Percentiles rank a stretch among this genome's conserved stretches.
These are phyloP conservation scores for Nicotiana attenuata DNA, from an alignment of 257 asterid species.

Conservation along the genomic window DNA sequence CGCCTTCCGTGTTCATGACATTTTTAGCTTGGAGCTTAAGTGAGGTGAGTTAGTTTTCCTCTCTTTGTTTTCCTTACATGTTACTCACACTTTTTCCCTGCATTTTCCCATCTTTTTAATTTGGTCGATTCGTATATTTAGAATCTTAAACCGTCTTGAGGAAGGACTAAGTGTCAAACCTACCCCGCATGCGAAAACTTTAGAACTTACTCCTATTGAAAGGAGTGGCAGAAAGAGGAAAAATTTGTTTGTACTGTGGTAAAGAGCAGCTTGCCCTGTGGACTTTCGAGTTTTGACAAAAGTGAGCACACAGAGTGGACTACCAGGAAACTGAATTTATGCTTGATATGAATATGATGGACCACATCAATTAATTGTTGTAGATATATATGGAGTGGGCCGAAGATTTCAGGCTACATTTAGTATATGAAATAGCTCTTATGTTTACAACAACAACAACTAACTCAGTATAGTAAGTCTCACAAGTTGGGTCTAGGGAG, in stretches of 20 bases:
- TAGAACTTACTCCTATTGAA: background rate
- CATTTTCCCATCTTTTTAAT: background rate
- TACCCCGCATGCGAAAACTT: background rate
- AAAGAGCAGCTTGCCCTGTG: background rate
- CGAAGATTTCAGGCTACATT: background rate
- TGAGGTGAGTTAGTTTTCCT: slow-evolving; percentile 45
- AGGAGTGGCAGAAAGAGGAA: background rate
- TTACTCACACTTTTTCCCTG: background rate
- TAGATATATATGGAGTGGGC: background rate
- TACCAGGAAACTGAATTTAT: background rate
- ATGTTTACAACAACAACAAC: too few species aligned
- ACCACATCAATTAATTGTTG: background rate
- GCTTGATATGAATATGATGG: background rate
- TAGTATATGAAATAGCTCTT: background rate
- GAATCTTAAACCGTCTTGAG: background rate
- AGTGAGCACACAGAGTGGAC: background rate
- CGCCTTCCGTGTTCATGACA: slow-evolving; percentile 71
- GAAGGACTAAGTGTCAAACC: background rate
- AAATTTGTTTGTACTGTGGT: background rate
- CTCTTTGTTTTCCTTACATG: slow-evolving; percentile 3
- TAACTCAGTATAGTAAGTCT: too few species aligned
- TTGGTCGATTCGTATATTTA: background rate
- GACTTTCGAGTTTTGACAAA: background rate
- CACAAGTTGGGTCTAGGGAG: too few species aligned
- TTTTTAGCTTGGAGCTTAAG: slow-evolving; percentile 82